phyloP scores from a whole-genome alignment of 305 asterid genomes.

The Rubia occidens region DNA sequence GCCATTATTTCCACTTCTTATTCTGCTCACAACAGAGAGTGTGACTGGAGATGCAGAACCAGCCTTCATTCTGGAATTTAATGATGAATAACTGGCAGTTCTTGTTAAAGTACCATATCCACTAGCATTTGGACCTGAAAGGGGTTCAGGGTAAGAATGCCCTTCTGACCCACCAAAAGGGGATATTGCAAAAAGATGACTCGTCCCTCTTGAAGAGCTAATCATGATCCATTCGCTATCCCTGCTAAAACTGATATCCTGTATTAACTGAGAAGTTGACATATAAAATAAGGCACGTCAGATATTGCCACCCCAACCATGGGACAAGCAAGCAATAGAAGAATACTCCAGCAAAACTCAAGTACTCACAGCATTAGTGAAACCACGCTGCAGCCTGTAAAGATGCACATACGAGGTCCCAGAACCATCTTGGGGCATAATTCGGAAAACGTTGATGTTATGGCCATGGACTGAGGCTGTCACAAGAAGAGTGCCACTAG shows the following conservation, averaged over 20 bases:
- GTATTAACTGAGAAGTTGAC: conserved; percentile 59
- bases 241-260: conserved; percentile 79
- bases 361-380: conserved; percentile 76
- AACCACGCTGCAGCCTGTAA: conserved; percentile 82
- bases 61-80: conserved; percentile 40
- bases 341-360: conserved; percentile 3
- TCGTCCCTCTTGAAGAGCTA: conserved; percentile 84
- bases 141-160: conserved; percentile 37
- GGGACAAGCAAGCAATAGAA: conserved; percentile 1
- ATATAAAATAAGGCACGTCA: conserved; percentile 1
- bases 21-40: conserved; percentile 26
- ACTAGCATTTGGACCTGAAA: conserved; percentile 28
- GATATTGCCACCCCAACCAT: neutral
- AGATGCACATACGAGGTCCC: conserved; percentile 60
- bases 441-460: conserved; percentile 76
- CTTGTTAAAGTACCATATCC: conserved; percentile 34
- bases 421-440: conserved; percentile 48
- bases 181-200: conserved; percentile 78
- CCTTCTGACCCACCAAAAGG: conserved; percentile 54
- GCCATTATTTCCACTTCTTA: conserved; percentile 26
- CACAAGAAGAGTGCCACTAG: conserved; percentile 72
- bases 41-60: conserved; percentile 20
- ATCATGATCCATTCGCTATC: conserved; percentile 78
- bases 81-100: conserved; percentile 27
- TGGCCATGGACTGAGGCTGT: conserved; percentile 94